Evolutionary conservation across 2,329 filamentous ascomycete genomes (phyloP).

Genomic region (Aspergillus cejpii): DNA sequence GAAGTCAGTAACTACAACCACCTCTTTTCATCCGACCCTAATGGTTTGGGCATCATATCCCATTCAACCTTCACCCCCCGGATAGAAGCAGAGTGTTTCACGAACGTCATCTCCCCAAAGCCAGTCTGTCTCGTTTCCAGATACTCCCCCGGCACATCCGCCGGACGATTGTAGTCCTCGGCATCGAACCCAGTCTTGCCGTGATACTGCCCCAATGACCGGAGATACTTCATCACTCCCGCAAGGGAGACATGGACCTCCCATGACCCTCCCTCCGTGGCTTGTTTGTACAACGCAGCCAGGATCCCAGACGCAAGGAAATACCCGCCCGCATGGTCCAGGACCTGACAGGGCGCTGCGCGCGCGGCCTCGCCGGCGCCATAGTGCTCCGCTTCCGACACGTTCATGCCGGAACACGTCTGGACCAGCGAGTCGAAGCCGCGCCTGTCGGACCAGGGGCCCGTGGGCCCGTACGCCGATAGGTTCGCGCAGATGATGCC

Average conservation of each 20-base stretch:
- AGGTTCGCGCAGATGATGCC: slow-evolving; percentile 48
- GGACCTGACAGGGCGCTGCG: slow-evolving; percentile 48
- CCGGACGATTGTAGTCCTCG: slow-evolving; percentile 26
- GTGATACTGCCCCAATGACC: slow-evolving; percentile 49
- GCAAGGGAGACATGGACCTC: slow-evolving; percentile 52
- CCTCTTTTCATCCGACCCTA: slow-evolving; percentile 41
- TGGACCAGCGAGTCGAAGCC: slow-evolving; percentile 54
- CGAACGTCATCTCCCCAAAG: slow-evolving; percentile 45
- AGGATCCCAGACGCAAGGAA: slow-evolving; percentile 50
- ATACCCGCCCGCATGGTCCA: slow-evolving; percentile 53
- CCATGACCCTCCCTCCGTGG: slow-evolving; percentile 44
- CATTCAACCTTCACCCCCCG: slow-evolving; percentile 45
- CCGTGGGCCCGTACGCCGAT: slow-evolving; percentile 47
- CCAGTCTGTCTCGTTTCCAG: slow-evolving; percentile 43
- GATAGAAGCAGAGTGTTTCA: slow-evolving; percentile 46
- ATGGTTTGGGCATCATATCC: slow-evolving; percentile 47
- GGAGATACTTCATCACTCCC: slow-evolving; percentile 51
- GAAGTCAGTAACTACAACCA: slow-evolving; percentile 12
- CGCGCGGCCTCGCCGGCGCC: slow-evolving; percentile 37
- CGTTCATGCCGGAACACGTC: slow-evolving; percentile 51
- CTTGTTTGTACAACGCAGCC: slow-evolving; percentile 47
- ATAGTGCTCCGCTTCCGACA: slow-evolving; percentile 48
- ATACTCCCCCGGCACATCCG: slow-evolving; percentile 29
- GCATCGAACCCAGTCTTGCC: slow-evolving; percentile 42
- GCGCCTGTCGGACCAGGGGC: slow-evolving; percentile 43